Evolutionary conservation across 306 rosid species (phyloP).

Genomic region (Mucuna pruriens): DNA sequence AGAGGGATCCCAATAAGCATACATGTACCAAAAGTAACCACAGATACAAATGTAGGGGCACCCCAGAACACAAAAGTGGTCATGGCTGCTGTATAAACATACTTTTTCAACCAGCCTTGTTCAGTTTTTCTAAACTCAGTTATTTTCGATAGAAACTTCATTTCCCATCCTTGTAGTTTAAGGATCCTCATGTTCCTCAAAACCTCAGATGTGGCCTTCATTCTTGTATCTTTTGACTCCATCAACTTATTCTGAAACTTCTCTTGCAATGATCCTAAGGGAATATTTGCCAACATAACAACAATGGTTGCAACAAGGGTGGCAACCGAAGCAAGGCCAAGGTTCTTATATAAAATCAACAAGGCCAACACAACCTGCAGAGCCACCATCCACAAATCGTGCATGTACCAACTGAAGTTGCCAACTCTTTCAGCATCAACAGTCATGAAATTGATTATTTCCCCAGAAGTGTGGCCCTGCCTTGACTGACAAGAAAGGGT

Average conservation of each 20-base stretch:
- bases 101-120: slow-evolving; percentile 54
- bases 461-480: slow-evolving; percentile 56
- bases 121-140: slow-evolving; percentile 49
- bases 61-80: slow-evolving; percentile 50
- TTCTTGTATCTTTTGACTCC: slow-evolving; percentile 64
- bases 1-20: slow-evolving; percentile 56
- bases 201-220: slow-evolving; percentile 64
- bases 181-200: slow-evolving; percentile 70
- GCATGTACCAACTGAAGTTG: slow-evolving; percentile 46
- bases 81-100: slow-evolving; percentile 39
- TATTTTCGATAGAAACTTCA: slow-evolving; percentile 59
- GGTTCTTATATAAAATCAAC: slow-evolving; percentile 53
- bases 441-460: slow-evolving; percentile 59
- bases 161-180: slow-evolving; percentile 76
- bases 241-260: slow-evolving; percentile 56
- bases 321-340: slow-evolving; percentile 59
- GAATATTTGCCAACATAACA: slow-evolving; percentile 58
- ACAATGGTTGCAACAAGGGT: slow-evolving; percentile 51
- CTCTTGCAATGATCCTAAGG: slow-evolving; percentile 53
- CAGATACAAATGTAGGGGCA: slow-evolving; percentile 62
- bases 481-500: slow-evolving; percentile 52
- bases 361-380: slow-evolving; percentile 51
- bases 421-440: slow-evolving; percentile 65
- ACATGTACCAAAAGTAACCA: slow-evolving; percentile 57
- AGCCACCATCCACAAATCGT: slow-evolving; percentile 51